A percentile compares a stretch with the other conserved stretches of the same genome.
Conservation (phyloP, 2,329 filamentous ascomycete genomes). For the Pseudogymnoascus sp. region DNA sequence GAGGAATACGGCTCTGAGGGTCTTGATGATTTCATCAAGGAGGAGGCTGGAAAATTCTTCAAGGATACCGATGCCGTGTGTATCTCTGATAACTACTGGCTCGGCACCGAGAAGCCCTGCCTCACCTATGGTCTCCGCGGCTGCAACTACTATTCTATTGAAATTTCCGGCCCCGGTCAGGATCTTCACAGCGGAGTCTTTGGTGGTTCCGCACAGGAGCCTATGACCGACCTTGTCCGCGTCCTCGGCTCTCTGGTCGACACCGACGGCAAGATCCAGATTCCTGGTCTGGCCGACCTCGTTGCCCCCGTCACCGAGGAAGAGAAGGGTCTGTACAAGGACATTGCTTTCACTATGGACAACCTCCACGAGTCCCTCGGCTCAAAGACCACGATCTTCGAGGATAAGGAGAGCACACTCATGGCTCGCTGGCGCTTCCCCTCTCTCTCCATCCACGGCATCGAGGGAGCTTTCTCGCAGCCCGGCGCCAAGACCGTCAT, state of each 20-base stretch:
- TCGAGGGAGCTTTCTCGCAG: slow-evolving; percentile 90
- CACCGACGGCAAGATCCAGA: slow-evolving; percentile 82
- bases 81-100: slow-evolving; percentile 99
- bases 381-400: slow-evolving; percentile 76
- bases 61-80: slow-evolving; percentile 93
- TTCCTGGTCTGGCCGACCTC: slow-evolving; percentile 89
- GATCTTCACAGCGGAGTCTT: slow-evolving; percentile 97
- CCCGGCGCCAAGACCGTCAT: slow-evolving; percentile 98
- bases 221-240: slow-evolving; percentile 90
- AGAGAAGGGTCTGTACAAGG: slow-evolving; percentile 79
- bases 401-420: slow-evolving; percentile 83
- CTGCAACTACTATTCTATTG: slow-evolving; percentile 94
- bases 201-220: slow-evolving; percentile 91
- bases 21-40: slow-evolving; percentile 86
- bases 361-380: slow-evolving; percentile 89
- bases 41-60: slow-evolving; percentile 90
- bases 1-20: slow-evolving; percentile 98
- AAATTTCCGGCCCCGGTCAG: slow-evolving; percentile 82
- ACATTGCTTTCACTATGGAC: slow-evolving; percentile 93
- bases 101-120: slow-evolving; percentile 97
- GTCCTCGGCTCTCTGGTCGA: slow-evolving; percentile 81
- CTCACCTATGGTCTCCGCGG: slow-evolving; percentile 94
- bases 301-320: slow-evolving; percentile 83
- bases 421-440: slow-evolving; percentile 97
- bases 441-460: slow-evolving; percentile 85